These are phyloP conservation scores for Sarcodon aspratus DNA, from an alignment of 768 basidiomycete genomes.

Conservation along the genomic window DNA sequence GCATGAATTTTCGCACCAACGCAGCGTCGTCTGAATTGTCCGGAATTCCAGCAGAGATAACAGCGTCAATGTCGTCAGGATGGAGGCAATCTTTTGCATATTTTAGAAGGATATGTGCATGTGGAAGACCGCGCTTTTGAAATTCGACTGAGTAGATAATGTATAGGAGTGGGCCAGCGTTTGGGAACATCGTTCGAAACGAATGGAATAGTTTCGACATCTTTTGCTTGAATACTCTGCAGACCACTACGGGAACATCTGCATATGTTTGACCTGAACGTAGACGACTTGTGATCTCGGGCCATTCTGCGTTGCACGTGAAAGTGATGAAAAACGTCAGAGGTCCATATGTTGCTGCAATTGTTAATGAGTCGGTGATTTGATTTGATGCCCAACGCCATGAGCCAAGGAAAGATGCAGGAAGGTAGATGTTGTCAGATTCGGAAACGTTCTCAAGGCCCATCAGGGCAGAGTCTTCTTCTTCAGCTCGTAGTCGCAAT, in stretches of 20 bases:
- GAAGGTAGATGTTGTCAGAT: constrained; percentile 23
- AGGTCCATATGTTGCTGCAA: constrained; percentile 16
- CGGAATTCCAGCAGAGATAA: constrained; percentile 25
- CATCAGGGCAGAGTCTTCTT: constrained; percentile 21
- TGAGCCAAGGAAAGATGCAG: constrained; percentile 24
- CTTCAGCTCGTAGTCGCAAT: constrained; percentile 1
- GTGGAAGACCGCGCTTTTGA: constrained; percentile 18
- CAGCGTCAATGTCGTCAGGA: constrained; percentile 17
- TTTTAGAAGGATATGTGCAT: constrained; percentile 29
- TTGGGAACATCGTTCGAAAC: constrained; percentile 18
- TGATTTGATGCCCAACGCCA: constrained; percentile 24
- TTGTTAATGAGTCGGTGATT: constrained; percentile 23
- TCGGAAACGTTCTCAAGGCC: constrained; percentile 9
- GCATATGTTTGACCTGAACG: constrained; percentile 20
- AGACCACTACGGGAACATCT: constrained; percentile 24
- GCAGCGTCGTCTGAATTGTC: constrained; percentile 11
- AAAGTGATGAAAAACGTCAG: constrained; percentile 28
- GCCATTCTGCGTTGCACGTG: constrained; percentile 30
- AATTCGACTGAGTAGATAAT: constrained; percentile 26
- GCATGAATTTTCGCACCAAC: constrained; percentile 20
- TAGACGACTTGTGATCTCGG: constrained; percentile 21
- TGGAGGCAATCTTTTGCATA: constrained; percentile 11
- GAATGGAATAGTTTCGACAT: constrained; percentile 13
- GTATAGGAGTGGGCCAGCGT: constrained; percentile 20
- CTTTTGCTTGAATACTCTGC: constrained; percentile 23